phyloP scores from a whole-genome alignment of 495 filamentous ascomycete species.

The Sphaerosporella brunnea region DNA sequence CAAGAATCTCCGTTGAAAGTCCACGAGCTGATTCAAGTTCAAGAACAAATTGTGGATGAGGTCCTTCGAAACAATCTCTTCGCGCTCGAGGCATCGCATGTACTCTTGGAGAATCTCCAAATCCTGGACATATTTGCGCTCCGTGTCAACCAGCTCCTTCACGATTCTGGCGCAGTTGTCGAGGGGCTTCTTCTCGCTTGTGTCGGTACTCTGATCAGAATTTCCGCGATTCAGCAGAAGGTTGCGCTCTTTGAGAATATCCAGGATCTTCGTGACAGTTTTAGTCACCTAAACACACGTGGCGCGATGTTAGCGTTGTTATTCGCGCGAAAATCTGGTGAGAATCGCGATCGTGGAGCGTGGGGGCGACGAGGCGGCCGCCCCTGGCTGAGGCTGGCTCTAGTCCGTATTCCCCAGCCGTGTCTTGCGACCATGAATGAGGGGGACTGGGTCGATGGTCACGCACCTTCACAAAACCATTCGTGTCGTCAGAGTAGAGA shows the following conservation, averaged over 20 bases:
- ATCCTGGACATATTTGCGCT: constrained; percentile 97
- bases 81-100: constrained; percentile 76
- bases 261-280: constrained; percentile 75
- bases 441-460: neutral
- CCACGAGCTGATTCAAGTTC: constrained; percentile 82
- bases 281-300: constrained; percentile 41
- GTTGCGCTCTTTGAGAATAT: constrained; percentile 59
- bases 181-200: constrained; percentile 37
- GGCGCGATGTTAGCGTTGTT: neutral
- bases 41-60: constrained; percentile 87
- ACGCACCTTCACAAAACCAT: constrained; percentile 83
- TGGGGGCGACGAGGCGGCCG: neutral
- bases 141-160: constrained; percentile 76
- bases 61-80: constrained; percentile 74
- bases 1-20: constrained; percentile 85
- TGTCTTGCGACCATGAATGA: neutral
- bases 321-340: neutral
- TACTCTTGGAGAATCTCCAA: constrained; percentile 83
- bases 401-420: neutral
- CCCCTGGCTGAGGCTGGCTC: too few species aligned
- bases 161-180: constrained; percentile 78
- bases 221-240: constrained; percentile 42
- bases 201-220: constrained; percentile 30
- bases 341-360: neutral
- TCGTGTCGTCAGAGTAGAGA: constrained; percentile 82